Conservation (phyloP, 768 basidiomycete genomes). For the Suillus discolor region DNA sequence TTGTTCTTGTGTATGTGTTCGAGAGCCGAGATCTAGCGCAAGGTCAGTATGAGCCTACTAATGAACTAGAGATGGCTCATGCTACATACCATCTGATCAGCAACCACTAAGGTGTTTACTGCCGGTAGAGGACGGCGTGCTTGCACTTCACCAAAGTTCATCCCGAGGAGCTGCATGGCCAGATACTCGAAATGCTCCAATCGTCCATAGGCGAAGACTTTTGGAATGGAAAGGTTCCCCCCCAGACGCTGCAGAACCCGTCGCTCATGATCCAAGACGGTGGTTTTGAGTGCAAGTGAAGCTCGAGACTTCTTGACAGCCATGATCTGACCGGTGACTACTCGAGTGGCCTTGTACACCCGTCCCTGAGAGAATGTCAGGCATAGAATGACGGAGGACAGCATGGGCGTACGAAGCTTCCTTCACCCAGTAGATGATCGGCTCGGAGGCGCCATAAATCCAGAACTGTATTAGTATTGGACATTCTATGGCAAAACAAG, state of each 20-base stretch:
- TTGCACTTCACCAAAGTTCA: slow-evolving; percentile 16
- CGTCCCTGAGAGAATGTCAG: too few species aligned
- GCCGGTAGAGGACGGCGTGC: not conserved
- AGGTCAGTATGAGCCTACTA: not conserved
- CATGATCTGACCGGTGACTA: slow-evolving; percentile 2
- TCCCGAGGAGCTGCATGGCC: slow-evolving; percentile 23
- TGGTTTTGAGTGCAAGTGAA: slow-evolving; percentile 29
- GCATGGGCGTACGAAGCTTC: too few species aligned
- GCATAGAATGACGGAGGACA: too few species aligned
- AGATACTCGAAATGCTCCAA: slow-evolving; percentile 39
- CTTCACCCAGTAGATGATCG: too few species aligned
- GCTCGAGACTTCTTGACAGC: slow-evolving; percentile 38
- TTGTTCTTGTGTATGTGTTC: not conserved
- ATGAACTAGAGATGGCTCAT: not conserved
- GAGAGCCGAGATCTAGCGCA: not conserved
- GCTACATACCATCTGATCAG: not conserved
- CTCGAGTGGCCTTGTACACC: not conserved
- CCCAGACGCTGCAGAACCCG: slow-evolving; percentile 30
- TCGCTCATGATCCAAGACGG: slow-evolving; percentile 23
- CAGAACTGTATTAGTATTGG: too few species aligned
- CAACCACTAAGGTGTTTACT: not conserved
- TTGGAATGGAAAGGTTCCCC: slow-evolving; percentile 35
- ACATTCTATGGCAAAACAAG: too few species aligned
- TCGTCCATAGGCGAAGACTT: slow-evolving; percentile 33
- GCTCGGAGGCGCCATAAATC: too few species aligned